Evolutionary conservation across 176 grass and related monocot genomes (phyloP).

Genomic region (Chrysopogon serrulatus): DNA sequence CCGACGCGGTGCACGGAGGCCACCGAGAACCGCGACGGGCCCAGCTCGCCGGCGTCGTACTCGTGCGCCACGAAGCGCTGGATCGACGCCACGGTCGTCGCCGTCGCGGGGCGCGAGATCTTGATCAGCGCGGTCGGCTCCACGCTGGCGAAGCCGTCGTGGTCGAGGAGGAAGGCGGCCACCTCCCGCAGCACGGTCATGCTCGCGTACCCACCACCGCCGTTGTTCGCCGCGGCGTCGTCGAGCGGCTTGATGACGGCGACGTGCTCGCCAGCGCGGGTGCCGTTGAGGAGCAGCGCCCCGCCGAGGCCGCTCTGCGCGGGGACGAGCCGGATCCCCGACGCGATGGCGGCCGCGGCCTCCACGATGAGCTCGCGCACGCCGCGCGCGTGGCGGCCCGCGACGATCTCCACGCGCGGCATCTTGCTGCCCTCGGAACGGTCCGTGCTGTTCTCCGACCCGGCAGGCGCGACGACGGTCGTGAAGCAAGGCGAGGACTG

Average conservation of each 20-base stretch:
- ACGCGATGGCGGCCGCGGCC: slow-evolving; percentile 51
- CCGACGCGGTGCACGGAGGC: slow-evolving; percentile 78
- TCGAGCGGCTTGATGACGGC: slow-evolving; percentile 79
- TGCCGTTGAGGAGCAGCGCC: slow-evolving; percentile 54
- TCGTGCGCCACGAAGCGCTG: slow-evolving; percentile 79
- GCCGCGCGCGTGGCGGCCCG: slow-evolving; percentile 34
- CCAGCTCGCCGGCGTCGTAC: slow-evolving; percentile 84
- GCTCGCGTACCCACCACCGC: background rate
- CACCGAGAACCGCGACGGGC: slow-evolving; percentile 76
- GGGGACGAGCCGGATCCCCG: slow-evolving; percentile 45
- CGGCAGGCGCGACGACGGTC: slow-evolving; percentile 9
- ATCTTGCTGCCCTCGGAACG: slow-evolving; percentile 7
- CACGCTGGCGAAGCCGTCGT: slow-evolving; percentile 69
- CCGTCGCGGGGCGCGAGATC: slow-evolving; percentile 45
- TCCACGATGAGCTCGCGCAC: slow-evolving; percentile 69
- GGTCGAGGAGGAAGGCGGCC: slow-evolving; percentile 89
- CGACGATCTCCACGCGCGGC: slow-evolving; percentile 54
- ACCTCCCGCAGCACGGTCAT: slow-evolving; percentile 69
- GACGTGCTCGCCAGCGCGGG: slow-evolving; percentile 51
- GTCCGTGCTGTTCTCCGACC: background rate
- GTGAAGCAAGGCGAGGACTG: slow-evolving; percentile 63
- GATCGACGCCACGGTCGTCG: slow-evolving; percentile 55
- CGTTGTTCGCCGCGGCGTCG: background rate
- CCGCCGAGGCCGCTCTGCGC: slow-evolving; percentile 50
- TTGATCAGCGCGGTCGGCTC: slow-evolving; percentile 67